Base-by-base conservation (phyloP, 805 yeast genomes). In the Candida yuanshanica region DNA sequence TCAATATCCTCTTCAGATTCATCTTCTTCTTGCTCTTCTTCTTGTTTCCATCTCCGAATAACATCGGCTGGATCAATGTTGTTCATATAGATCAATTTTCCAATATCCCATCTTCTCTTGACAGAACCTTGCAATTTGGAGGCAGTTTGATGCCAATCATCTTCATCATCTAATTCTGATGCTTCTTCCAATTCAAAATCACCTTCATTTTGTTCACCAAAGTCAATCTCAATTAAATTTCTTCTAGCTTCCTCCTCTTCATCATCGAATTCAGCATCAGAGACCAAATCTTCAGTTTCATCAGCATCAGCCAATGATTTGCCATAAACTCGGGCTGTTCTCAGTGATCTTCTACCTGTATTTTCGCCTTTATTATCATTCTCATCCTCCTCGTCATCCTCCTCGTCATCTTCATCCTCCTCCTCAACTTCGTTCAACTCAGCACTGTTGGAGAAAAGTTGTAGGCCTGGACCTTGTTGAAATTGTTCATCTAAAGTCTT, bases 61-160 rank as follows among this genome's bases (percentile, higher is more conserved):
- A 75, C 93, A 48, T 83, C 93, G 1, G 65, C 69, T 0, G 97
- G 90, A 11, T 79, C 76, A 33, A 88, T 70, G 50, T 86, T 83
- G 43, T 82, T 79, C 76, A 84, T 72, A 60, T 93, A 91, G 5
- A 93, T 66, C 42, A 91, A 65, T 55, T 84, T 86, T 51, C 82
- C 80, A 46, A 91, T 77, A 60, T 91, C 86, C 90, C 95, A 86
- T 44, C 67, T 69, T 63, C 70, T 75, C 56, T 63, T 67, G 44
- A 64, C 56, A 5, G 74, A 49, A n/a, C 82, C 75, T 46, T 75
- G 68, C 43, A 85, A 66, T 51, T 73, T 79, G 5, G 77, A 58
- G 1, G 95, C 96, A 31, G 83, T 68, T 10, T 47, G 22, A 27
- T 57, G 48, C 64, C 70, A 68, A 16, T 59, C 64, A 6, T 58